Evolutionary conservation across 305 asterid species (phyloP).

Genomic region (Fraxinus xanthoxyloides): DNA sequence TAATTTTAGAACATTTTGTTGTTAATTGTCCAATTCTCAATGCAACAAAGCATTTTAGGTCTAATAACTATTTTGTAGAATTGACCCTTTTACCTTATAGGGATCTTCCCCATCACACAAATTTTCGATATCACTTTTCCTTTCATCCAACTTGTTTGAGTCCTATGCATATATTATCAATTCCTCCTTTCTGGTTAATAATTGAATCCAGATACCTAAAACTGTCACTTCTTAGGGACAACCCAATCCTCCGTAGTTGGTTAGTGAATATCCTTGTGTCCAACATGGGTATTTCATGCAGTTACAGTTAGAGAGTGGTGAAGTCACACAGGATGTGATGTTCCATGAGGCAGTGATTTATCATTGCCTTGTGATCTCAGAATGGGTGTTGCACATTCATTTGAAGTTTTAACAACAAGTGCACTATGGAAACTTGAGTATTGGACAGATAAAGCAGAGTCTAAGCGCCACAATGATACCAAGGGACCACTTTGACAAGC

Average conservation of each 20-base stretch:
- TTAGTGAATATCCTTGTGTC: not conserved
- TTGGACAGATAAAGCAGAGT: not conserved
- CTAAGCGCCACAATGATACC: not conserved
- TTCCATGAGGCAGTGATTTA: not conserved
- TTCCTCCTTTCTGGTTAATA: not conserved
- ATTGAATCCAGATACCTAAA: not conserved
- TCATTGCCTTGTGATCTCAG: not conserved
- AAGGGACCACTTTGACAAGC: not conserved
- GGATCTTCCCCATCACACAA: not conserved
- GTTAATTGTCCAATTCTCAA: not conserved
- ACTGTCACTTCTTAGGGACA: not conserved
- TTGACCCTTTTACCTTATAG: not conserved
- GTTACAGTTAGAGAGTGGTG: not conserved
- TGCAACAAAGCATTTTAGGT: not conserved
- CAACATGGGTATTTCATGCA: not conserved
- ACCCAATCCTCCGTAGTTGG: not conserved
- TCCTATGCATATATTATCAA: not conserved
- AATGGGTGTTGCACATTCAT: not conserved
- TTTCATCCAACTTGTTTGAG: not conserved
- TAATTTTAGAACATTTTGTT: not conserved
- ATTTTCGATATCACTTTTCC: not conserved
- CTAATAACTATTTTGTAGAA: not conserved
- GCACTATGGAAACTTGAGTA: not conserved
- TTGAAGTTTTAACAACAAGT: not conserved
- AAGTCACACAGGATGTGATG: not conserved